Percentiles rank a stretch among this genome's conserved stretches.
Evolutionary conservation across 2,329 filamentous ascomycete genomes (phyloP).

Genomic region (Grosmannia clavigera): DNA sequence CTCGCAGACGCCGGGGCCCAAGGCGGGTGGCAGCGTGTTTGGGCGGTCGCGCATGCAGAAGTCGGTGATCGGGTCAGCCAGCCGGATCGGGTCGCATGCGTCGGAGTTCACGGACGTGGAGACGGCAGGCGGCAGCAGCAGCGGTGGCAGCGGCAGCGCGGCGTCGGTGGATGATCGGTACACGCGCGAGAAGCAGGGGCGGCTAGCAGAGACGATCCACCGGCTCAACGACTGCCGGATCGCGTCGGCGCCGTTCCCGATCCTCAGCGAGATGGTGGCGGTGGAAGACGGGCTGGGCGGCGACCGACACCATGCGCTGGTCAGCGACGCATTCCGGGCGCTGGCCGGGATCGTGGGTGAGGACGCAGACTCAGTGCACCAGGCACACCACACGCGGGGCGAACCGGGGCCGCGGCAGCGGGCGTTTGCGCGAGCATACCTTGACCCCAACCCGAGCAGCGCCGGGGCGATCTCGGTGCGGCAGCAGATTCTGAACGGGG

Average conservation of each 20-base stretch:
- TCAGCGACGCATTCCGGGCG: constrained; percentile 73
- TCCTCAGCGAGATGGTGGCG: constrained; percentile 63
- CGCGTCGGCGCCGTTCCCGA: constrained; percentile 52
- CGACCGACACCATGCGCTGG: constrained; percentile 59
- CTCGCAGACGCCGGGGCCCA: constrained; percentile 14
- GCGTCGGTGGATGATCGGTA: constrained; percentile 59
- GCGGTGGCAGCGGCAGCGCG: constrained; percentile 19
- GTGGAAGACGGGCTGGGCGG: constrained; percentile 41
- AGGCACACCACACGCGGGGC: constrained; percentile 36
- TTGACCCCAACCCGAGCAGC: constrained; percentile 61
- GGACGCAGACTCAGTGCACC: constrained; percentile 35
- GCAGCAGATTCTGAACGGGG: constrained; percentile 69
- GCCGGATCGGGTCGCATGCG: constrained; percentile 51
- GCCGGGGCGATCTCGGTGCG: constrained; percentile 52
- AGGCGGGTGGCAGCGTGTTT: constrained; percentile 42
- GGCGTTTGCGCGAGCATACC: constrained; percentile 62
- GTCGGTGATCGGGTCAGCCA: constrained; percentile 77
- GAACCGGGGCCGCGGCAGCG: constrained; percentile 57
- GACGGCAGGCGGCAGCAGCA: constrained; percentile 24
- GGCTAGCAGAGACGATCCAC: constrained; percentile 68
- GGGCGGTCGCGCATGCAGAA: constrained; percentile 58
- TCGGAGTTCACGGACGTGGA: constrained; percentile 58
- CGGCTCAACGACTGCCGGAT: constrained; percentile 64
- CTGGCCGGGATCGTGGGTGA: constrained; percentile 71
- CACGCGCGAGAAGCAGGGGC: constrained; percentile 70